These are phyloP conservation scores for Dipteronia sinensis DNA, from an alignment of 345 rosid species.

Conservation along the genomic window DNA sequence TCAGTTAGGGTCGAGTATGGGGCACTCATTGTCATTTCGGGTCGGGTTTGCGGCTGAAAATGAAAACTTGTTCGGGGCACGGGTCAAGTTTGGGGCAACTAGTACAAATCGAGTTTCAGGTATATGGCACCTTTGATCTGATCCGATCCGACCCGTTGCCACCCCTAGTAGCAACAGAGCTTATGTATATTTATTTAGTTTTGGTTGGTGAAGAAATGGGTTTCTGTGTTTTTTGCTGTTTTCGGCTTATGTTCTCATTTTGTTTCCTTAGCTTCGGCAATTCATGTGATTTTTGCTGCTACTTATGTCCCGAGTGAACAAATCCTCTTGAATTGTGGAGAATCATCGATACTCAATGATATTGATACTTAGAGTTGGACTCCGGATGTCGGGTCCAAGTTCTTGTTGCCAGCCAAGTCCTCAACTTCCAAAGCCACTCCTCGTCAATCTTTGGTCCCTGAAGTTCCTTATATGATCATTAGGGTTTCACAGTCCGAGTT, in stretches of 20 bases:
- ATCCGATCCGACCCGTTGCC: too few relatives aligned
- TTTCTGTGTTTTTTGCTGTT: background rate
- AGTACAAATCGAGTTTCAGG: too few relatives aligned
- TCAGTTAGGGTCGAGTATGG: too few relatives aligned
- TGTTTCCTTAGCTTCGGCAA: slow-evolving; percentile 33
- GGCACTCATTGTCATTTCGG: too few relatives aligned
- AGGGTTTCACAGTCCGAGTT: slow-evolving; percentile 65
- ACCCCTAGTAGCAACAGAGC: too few relatives aligned
- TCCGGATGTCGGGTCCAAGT: slow-evolving; percentile 65
- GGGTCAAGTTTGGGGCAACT: too few relatives aligned
- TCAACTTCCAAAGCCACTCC: slow-evolving; percentile 47
- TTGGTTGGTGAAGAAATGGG: too few relatives aligned
- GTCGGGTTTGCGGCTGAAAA: too few relatives aligned
- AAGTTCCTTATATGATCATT: slow-evolving; percentile 80
- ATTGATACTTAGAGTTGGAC: slow-evolving; percentile 65
- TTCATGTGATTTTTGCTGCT: slow-evolving; percentile 42
- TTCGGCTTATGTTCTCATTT: slow-evolving; percentile 25
- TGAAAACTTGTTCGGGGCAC: too few relatives aligned
- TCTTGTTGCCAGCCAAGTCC: slow-evolving; percentile 48
- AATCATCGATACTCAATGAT: slow-evolving; percentile 44
- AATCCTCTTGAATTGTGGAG: slow-evolving; percentile 78
- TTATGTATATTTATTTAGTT: too few relatives aligned
- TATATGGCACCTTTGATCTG: too few relatives aligned
- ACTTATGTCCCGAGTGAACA: slow-evolving; percentile 65
- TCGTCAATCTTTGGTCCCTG: slow-evolving; percentile 61